phyloP scores from a whole-genome alignment of 139 green algal genomes.

The Coccomyxa sp. region DNA sequence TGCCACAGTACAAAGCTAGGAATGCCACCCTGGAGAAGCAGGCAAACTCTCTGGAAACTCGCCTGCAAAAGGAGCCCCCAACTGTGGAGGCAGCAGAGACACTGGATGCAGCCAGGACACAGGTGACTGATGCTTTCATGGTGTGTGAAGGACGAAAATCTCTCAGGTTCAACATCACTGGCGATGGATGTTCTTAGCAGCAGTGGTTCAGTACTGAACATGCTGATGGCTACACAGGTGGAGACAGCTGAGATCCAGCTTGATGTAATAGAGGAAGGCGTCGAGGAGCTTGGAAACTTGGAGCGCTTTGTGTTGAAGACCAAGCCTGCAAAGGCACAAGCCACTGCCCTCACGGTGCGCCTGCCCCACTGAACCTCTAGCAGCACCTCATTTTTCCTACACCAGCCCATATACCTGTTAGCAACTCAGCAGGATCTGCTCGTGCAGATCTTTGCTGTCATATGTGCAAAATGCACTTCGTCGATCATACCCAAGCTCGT shows the following conservation, averaged over 20 bases:
- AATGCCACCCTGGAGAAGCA: neutral
- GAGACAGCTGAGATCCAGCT: constrained; percentile 4
- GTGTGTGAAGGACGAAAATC: neutral
- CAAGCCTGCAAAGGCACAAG: constrained; percentile 6
- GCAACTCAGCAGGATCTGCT: neutral
- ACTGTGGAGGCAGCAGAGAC: constrained; percentile 5
- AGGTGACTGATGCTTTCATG: neutral
- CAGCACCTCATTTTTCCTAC: too few relatives aligned
- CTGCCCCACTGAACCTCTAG: too few relatives aligned
- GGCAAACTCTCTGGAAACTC: neutral
- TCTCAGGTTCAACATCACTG: too few relatives aligned
- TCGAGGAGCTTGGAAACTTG: constrained; percentile 8
- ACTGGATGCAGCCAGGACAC: neutral
- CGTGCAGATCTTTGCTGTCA: neutral
- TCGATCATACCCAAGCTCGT: neutral
- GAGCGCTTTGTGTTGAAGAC: constrained; percentile 15
- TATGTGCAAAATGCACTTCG: neutral
- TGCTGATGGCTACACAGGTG: neutral
- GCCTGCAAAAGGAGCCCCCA: neutral
- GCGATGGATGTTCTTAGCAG: too few relatives aligned
- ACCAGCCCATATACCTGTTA: too few relatives aligned
- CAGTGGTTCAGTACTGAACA: too few relatives aligned
- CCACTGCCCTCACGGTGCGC: constrained; percentile 3
- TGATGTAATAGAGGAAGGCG: constrained; percentile 7
- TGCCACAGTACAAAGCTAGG: neutral